Conservation (phyloP, 2,329 filamentous ascomycete genomes). For the Ceratocystis cubensis region DNA sequence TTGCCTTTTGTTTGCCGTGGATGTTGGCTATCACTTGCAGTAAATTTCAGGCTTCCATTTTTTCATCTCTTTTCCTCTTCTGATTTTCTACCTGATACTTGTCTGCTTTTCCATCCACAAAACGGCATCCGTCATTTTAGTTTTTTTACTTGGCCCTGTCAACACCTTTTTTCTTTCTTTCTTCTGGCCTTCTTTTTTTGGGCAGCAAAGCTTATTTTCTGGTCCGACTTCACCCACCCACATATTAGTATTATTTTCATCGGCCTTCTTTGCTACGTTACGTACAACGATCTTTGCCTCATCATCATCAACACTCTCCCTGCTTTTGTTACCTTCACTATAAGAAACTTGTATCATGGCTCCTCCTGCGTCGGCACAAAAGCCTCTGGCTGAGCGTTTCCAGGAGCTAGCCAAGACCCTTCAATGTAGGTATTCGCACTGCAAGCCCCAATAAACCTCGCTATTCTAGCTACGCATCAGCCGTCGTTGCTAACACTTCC, state of each 20-base stretch:
- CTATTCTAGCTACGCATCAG: slow-evolving; percentile 22
- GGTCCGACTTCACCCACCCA: background rate
- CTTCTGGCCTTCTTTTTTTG: slow-evolving; percentile 8
- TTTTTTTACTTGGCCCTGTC: slow-evolving; percentile 5
- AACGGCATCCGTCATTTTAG: slow-evolving; percentile 4
- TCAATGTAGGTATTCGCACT: slow-evolving; percentile 56
- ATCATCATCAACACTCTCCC: background rate
- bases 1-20: slow-evolving; percentile 1
- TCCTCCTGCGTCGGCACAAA: slow-evolving; percentile 52
- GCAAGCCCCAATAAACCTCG: background rate
- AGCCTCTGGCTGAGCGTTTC: slow-evolving; percentile 63
- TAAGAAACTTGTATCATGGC: slow-evolving; percentile 19
- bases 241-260: background rate
- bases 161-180: slow-evolving; percentile 4
- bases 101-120: background rate
- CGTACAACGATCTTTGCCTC: background rate
- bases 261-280: background rate
- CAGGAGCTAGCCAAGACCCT: slow-evolving; percentile 72
- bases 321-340: background rate
- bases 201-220: slow-evolving; percentile 13
- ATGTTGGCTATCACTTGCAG: background rate
- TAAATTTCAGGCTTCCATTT: slow-evolving; percentile 10
- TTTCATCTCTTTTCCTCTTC: slow-evolving; percentile 6
- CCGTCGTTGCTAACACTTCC: slow-evolving; percentile 28
- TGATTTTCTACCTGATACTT: slow-evolving; percentile 10